Evolutionary conservation across 768 basidiomycete genomes (phyloP).

Genomic region (Russula vinacea): DNA sequence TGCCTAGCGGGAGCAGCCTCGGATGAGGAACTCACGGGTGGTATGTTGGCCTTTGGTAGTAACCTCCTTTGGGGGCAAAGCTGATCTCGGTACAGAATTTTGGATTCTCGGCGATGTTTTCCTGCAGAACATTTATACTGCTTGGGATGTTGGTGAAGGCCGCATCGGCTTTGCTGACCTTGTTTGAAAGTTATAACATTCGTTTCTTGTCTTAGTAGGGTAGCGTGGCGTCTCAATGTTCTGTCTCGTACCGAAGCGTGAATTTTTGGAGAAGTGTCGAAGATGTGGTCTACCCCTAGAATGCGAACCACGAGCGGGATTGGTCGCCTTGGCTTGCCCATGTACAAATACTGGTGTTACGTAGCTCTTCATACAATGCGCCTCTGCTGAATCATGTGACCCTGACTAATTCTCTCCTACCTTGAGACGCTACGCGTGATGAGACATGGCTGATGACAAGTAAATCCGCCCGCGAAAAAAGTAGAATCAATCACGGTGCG

Average conservation of each 20-base stretch:
- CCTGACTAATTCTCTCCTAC: no score
- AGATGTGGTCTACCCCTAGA: no score
- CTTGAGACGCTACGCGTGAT: no score
- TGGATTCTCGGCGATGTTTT: constrained; percentile 4
- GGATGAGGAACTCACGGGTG: neutral
- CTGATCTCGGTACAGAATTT: neutral
- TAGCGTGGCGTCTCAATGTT: neutral
- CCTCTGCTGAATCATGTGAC: no score
- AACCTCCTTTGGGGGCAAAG: neutral
- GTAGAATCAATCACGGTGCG: no score
- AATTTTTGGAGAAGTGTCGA: no score
- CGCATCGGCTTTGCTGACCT: neutral
- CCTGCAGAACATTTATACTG: neutral
- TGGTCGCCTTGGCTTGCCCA: no score
- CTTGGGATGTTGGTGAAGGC: neutral
- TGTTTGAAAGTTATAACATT: neutral
- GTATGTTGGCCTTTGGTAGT: neutral
- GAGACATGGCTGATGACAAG: no score
- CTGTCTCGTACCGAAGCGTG: neutral
- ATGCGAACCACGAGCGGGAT: no score
- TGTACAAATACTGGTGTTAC: no score
- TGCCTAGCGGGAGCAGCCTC: neutral
- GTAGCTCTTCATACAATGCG: no score
- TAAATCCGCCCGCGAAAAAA: no score
- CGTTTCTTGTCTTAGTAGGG: neutral